A percentile compares a stretch with the other conserved stretches of the same genome.
phyloP scores from a whole-genome alignment of 1,139 yeast genomes.

The Zygosaccharomyces sapae region DNA sequence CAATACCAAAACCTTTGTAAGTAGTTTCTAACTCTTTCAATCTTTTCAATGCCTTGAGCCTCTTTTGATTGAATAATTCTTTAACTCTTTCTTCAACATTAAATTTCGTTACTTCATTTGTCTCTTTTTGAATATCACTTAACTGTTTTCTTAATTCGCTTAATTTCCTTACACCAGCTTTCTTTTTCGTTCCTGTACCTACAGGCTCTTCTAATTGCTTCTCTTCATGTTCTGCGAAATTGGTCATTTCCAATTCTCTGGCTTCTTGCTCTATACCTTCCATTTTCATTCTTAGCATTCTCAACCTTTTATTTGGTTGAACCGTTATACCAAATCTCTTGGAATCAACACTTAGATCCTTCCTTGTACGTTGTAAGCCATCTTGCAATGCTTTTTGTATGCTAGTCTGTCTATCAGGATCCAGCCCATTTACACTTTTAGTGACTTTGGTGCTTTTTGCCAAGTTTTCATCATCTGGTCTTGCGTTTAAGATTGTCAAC shows the following conservation, averaged over 20 bases:
- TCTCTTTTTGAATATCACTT: slow-evolving; percentile 61
- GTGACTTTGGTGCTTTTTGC: slow-evolving; percentile 21
- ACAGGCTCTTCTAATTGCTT: slow-evolving; percentile 26
- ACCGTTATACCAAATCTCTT: slow-evolving; percentile 40
- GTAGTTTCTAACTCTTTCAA: slow-evolving; percentile 57
- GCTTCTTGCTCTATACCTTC: slow-evolving; percentile 82
- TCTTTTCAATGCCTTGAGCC: slow-evolving; percentile 61
- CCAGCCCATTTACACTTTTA: slow-evolving; percentile 16
- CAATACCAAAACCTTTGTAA: slow-evolving; percentile 58
- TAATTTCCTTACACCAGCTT: slow-evolving; percentile 37
- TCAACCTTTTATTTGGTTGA: slow-evolving; percentile 74
- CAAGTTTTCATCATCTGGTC: slow-evolving; percentile 15
- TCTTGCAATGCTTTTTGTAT: slow-evolving; percentile 39
- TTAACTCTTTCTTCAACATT: slow-evolving; percentile 48
- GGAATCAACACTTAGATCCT: slow-evolving; percentile 31
- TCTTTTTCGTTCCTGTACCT: slow-evolving; percentile 31
- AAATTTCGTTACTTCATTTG: slow-evolving; percentile 68
- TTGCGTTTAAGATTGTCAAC: slow-evolving; percentile 54
- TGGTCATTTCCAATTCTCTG: slow-evolving; percentile 79
- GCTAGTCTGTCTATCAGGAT: slow-evolving; percentile 31
- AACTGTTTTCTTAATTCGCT: slow-evolving; percentile 55
- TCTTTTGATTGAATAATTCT: slow-evolving; percentile 56
- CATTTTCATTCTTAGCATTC: slow-evolving; percentile 78
- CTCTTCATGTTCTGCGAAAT: slow-evolving; percentile 50
- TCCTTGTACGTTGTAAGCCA: slow-evolving; percentile 36